Conservation (phyloP, 2,329 filamentous ascomycete genomes). For the Penicillium sp. region DNA sequence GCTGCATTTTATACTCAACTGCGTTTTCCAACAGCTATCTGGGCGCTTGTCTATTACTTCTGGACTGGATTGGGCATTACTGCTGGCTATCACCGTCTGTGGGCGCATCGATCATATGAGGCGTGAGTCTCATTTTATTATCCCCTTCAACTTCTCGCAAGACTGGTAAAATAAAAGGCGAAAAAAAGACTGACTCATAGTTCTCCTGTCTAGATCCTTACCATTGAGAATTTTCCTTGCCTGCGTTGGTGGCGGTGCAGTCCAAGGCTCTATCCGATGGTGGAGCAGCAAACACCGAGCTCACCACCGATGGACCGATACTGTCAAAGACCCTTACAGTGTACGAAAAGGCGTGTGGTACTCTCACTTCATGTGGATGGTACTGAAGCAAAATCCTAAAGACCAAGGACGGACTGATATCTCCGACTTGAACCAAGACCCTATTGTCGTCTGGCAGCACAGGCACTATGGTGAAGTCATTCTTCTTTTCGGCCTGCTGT, state of each 20-base stretch:
- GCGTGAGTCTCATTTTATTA: slow-evolving; percentile 1
- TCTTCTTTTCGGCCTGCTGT: slow-evolving; percentile 68
- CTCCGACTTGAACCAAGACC: slow-evolving; percentile 77
- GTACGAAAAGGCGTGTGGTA: slow-evolving; percentile 79
- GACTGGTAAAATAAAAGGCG: too few species aligned
- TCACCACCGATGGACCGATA: slow-evolving; percentile 85
- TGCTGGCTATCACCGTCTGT: slow-evolving; percentile 74
- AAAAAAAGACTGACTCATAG: not conserved
- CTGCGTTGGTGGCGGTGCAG: slow-evolving; percentile 71
- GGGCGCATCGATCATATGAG: slow-evolving; percentile 75
- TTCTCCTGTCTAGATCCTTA: slow-evolving; percentile 53
- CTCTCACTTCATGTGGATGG: slow-evolving; percentile 81
- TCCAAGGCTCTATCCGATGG: slow-evolving; percentile 80
- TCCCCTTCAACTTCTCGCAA: not conserved
- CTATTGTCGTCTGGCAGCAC: slow-evolving; percentile 80
- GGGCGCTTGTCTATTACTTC: slow-evolving; percentile 73
- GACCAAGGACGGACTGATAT: slow-evolving; percentile 79
- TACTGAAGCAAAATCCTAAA: slow-evolving; percentile 77
- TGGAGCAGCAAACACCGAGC: slow-evolving; percentile 80
- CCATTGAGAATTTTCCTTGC: slow-evolving; percentile 76
- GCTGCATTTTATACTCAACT: slow-evolving; percentile 73
- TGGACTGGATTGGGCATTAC: slow-evolving; percentile 74
- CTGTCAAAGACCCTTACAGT: slow-evolving; percentile 84
- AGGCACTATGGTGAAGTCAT: slow-evolving; percentile 75
- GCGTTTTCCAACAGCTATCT: slow-evolving; percentile 64